Percentiles rank a stretch among this genome's conserved stretches.
Conservation (phyloP, 441 rosid species). For the Mallotus repandus region DNA sequence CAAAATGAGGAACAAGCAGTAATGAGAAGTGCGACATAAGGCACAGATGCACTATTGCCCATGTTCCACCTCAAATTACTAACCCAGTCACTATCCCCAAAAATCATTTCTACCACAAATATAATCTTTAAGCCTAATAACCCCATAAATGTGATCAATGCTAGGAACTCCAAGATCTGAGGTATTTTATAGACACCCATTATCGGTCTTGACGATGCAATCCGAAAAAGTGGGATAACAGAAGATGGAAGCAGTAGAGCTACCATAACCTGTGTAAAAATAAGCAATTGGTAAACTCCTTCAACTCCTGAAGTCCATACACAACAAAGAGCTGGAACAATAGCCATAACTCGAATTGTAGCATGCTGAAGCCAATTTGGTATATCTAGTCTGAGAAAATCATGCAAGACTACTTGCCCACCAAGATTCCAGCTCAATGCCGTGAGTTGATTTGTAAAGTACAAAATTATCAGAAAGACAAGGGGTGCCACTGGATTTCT, state of each 20-base stretch:
- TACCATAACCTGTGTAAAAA: slow-evolving; percentile 73
- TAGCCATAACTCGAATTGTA: slow-evolving; percentile 75
- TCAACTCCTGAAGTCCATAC: slow-evolving; percentile 92
- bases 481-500: slow-evolving; percentile 62
- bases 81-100: slow-evolving; percentile 94
- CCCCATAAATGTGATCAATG: slow-evolving; percentile 61
- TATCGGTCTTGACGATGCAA: slow-evolving; percentile 81
- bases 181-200: slow-evolving; percentile 88
- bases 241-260: slow-evolving; percentile 92
- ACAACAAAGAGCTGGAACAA: slow-evolving; percentile 81
- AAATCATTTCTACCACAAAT: slow-evolving; percentile 82
- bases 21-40: slow-evolving; percentile 56
- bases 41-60: slow-evolving; percentile 51
- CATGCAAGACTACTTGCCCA: slow-evolving; percentile 70
- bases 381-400: slow-evolving; percentile 70
- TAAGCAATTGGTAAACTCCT: slow-evolving; percentile 86
- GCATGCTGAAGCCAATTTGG: slow-evolving; percentile 93
- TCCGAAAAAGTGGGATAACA: slow-evolving; percentile 85
- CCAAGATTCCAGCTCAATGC: slow-evolving; percentile 78
- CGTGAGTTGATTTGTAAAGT: slow-evolving; percentile 69
- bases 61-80: slow-evolving; percentile 75
- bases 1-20: slow-evolving; percentile 72
- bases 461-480: slow-evolving; percentile 58
- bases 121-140: slow-evolving; percentile 72
- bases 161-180: slow-evolving; percentile 67